Conservation (phyloP, 2,329 filamentous ascomycete species). For the Coniochaeta sp. region DNA sequence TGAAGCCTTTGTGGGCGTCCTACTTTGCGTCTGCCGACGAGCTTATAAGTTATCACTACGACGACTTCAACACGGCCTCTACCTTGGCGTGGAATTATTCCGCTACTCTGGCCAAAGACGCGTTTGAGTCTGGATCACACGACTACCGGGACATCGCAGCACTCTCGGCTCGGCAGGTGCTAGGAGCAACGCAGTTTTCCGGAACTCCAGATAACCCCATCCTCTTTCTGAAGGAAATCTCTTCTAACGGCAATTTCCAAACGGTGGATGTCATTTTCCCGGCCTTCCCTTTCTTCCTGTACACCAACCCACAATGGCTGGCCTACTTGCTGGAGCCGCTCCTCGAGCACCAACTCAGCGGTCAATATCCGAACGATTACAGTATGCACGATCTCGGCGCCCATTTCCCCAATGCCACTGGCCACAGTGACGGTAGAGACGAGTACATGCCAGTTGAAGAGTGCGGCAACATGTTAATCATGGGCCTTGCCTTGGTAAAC, state of each 20-base stretch:
- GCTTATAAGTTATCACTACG: conserved; percentile 69
- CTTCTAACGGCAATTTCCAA: conserved; percentile 76
- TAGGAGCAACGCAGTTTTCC: conserved; percentile 71
- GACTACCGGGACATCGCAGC: conserved; percentile 73
- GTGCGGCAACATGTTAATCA: conserved; percentile 70
- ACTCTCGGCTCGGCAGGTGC: conserved; percentile 69
- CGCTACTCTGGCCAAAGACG: conserved; percentile 60
- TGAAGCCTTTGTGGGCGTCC: conserved; percentile 73
- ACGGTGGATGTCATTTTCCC: conserved; percentile 87
- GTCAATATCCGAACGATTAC: conserved; percentile 77
- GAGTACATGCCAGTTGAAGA: conserved; percentile 73
- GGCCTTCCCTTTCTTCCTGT: conserved; percentile 78
- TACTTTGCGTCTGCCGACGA: conserved; percentile 58
- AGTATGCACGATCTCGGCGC: conserved; percentile 70
- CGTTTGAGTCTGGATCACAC: conserved; percentile 63
- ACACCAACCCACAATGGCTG: conserved; percentile 75
- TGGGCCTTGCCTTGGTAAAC: conserved; percentile 71
- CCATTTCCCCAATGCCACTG: conserved; percentile 70
- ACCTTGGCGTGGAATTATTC: conserved; percentile 67
- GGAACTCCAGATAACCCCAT: conserved; percentile 65
- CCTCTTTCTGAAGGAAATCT: conserved; percentile 79
- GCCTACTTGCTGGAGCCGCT: conserved; percentile 73
- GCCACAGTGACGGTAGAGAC: conserved; percentile 59
- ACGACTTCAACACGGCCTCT: conserved; percentile 60
- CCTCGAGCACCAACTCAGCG: conserved; percentile 73